Evolutionary conservation across 2,329 filamentous ascomycete species (phyloP), one percentile per base, ranked within the genome.

Genomic region (Phaeophleospora eucalypticola): DNA sequence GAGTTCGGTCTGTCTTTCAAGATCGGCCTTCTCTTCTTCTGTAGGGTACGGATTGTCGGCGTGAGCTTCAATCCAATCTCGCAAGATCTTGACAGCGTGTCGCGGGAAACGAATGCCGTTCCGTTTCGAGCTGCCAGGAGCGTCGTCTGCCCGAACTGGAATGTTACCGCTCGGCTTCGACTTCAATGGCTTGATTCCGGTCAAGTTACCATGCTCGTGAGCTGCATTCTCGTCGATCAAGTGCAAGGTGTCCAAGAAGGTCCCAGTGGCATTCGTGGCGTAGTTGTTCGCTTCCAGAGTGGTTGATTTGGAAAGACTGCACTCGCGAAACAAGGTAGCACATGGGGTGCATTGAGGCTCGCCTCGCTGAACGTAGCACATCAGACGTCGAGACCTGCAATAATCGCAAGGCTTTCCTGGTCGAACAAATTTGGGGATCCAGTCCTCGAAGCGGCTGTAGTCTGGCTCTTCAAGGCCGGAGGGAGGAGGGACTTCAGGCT

Each of bases 41-140:
- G 82, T 90, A 4, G 90, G 89, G 63, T 95, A 96, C 0, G 89
- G 90, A 58, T 94, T 87, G 43, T 86, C 79, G 60, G 80, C 80
- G 63, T 95, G 89, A 4, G 82, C 83, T 0, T 84, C 80, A 24
- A 95, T 77, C 90, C 90, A 96, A 58, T 84, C 83, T 68, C 91
- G 91, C 41, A 96, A 70, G 34, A 89, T 79, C 58, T 85, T 86
- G 52, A 93, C 79, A 0, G 88, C 87, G 57, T 89, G 83, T 53
- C 86, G 76, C 3, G 89, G 88, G 67, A 96, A 90, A 12, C 88
- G 80, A 41, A 84, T 81, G 43, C 82, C 86, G 51, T 81, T 81
- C 2, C 61, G 55, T 42, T 62, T 65, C 8, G 52, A 47, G 46
- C 58, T 65, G 12, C 63, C 61, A 53, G 56, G 68, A 51, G 68